Evolutionary conservation across 352 stramenopile genomes (phyloP).

Genomic region (Aphanomyces stellatus): DNA sequence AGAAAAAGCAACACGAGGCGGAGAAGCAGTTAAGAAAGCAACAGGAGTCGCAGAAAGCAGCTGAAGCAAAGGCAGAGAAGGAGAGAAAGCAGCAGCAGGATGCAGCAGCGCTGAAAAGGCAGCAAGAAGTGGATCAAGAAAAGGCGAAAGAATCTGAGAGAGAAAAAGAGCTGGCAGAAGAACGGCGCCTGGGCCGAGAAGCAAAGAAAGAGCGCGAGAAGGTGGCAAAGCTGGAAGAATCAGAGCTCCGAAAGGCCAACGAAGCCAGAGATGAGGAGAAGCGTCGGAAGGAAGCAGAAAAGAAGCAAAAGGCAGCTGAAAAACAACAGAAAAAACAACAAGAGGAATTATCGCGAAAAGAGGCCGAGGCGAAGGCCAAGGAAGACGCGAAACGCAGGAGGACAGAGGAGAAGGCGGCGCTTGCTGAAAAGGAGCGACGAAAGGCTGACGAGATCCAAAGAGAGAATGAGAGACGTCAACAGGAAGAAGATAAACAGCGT

Average conservation of each 20-base stretch:
- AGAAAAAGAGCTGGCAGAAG: not conserved
- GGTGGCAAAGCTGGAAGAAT: not conserved
- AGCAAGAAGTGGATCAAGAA: not conserved
- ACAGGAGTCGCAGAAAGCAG: not conserved
- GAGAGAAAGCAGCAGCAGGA: not conserved
- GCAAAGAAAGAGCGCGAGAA: not conserved
- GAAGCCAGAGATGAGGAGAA: not conserved
- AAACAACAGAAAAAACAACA: not conserved
- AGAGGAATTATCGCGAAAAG: not conserved
- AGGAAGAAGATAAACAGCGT: too few relatives aligned
- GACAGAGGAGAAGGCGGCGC: too few relatives aligned
- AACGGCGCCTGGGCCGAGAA: not conserved
- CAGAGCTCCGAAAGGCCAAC: not conserved
- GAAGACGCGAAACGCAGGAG: not conserved
- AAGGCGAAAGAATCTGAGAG: not conserved
- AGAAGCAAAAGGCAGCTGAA: not conserved
- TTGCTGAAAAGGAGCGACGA: too few relatives aligned
- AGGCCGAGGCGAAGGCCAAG: not conserved
- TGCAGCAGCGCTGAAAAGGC: not conserved
- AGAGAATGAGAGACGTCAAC: too few relatives aligned
- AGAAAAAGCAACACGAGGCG: not conserved
- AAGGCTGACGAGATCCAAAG: too few relatives aligned
- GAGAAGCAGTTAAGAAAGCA: not conserved
- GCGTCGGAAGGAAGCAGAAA: not conserved
- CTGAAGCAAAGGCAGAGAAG: not conserved